Base-by-base conservation (phyloP, 2,329 filamentous ascomycete species). In the Malbranchea zuffiana region DNA sequence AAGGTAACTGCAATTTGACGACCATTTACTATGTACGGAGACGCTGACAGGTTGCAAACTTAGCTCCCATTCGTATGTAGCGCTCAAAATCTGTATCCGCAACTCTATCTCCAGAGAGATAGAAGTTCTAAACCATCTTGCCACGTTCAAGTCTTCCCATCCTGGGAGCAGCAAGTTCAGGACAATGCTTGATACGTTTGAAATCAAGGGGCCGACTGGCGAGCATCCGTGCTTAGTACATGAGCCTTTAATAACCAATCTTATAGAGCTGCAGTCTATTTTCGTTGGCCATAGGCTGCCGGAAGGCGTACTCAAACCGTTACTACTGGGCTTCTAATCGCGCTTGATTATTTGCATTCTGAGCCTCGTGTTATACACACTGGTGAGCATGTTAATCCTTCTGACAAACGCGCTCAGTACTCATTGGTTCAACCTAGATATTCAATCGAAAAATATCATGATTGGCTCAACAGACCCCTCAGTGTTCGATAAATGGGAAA, bases 361-460 rank as follows among this genome's bases (percentile, higher is more conserved):
- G 39, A 44, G 17, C n/a, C 33, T 6, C 23, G 42, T 21, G 26
- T 44, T 13, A 25, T 42, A 6, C 42, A 44, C 21, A 42, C 40
- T 7, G 42, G 42, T 44, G 28, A 32, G 4, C 5, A 2, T 32
- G 11, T 30, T 5, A n/a, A 13, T 20, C 6, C 17, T 8, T 4
- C n/a, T 10, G n/a, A 19, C 7, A 23, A 7, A 32, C 5, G 24
- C 13, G 12, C 6, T 21, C 11, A 21, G 13, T 15, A 11, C 20
- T 28, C 2, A 24, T 16, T 6, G 21, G 3, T 13, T n/a, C 13
- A n/a, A 18, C 20, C 11, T 32, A 44, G 42, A 44, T 25, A 27
- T 42, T 5, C 31, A 42, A 40, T 17, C 1, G 4, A 53, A 59
- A 34, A 62, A 62, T 40, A 58, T 62, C 16, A 48, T 62, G 29